phyloP scores from a whole-genome alignment of 2,329 filamentous ascomycete genomes.

The Teratosphaeria viscida region DNA sequence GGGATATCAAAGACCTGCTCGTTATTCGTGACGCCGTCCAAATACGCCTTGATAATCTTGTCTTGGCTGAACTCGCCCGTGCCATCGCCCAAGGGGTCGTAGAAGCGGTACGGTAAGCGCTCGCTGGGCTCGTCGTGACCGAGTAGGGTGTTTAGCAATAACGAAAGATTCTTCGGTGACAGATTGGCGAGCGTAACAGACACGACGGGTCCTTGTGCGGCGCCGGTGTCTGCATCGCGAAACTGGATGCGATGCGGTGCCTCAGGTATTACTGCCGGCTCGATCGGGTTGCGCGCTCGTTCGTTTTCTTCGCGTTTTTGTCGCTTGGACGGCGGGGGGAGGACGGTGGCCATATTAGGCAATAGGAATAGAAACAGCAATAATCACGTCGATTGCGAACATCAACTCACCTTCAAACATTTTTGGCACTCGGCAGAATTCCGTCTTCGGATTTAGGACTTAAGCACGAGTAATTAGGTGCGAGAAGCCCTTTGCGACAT shows the following conservation, averaged over 20 bases:
- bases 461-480: not conserved
- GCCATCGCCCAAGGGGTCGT: conserved; percentile 36
- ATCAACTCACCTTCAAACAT: not conserved
- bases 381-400: not conserved
- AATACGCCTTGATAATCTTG: conserved; percentile 31
- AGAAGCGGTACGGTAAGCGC: conserved; percentile 55
- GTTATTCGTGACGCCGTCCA: conserved; percentile 39
- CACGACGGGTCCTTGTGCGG: conserved; percentile 59
- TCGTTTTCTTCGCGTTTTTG: conserved; percentile 68
- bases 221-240: conserved; percentile 63
- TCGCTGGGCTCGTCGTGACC: conserved; percentile 51
- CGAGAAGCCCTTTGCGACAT: too few species aligned
- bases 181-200: conserved; percentile 75
- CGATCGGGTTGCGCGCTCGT: conserved; percentile 62
- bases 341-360: conserved; percentile 61
- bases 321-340: conserved; percentile 79
- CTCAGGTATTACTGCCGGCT: conserved; percentile 55
- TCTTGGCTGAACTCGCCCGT: conserved; percentile 31
- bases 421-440: not conserved
- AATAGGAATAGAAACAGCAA: not conserved
- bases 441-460: not conserved
- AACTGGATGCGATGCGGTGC: conserved; percentile 68
- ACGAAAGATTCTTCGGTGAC: conserved; percentile 77
- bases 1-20: conserved; percentile 54
- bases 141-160: conserved; percentile 74